Evolutionary conservation across 805 yeast genomes (phyloP).

Genomic region (Candida stauntonica): DNA sequence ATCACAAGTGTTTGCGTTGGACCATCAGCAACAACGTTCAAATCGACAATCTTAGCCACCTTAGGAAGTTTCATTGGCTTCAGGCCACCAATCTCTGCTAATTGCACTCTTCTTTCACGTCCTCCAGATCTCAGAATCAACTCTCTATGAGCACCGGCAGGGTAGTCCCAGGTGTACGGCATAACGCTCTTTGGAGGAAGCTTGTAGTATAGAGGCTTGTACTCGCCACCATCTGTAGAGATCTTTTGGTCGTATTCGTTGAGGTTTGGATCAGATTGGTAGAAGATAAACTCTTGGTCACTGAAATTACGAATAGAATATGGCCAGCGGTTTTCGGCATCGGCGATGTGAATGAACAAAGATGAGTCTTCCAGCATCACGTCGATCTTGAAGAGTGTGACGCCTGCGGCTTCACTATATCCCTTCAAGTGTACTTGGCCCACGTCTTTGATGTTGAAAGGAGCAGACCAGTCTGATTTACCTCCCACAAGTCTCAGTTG

Average conservation of each 20-base stretch:
- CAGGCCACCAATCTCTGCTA: constrained; percentile 90
- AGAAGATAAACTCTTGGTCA: constrained; percentile 78
- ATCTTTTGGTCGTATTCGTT: constrained; percentile 61
- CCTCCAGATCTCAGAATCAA: constrained; percentile 68
- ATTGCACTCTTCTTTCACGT: constrained; percentile 70
- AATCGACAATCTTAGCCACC: constrained; percentile 57
- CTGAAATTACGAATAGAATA: constrained; percentile 87
- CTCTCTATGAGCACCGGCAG: constrained; percentile 84
- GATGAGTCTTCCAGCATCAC: constrained; percentile 78
- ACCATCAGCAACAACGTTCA: constrained; percentile 95
- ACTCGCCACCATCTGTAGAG: constrained; percentile 46
- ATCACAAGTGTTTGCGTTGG: constrained; percentile 87
- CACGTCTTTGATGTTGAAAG: constrained; percentile 77
- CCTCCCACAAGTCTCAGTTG: constrained; percentile 53
- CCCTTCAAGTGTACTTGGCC: constrained; percentile 79
- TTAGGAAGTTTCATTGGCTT: constrained; percentile 78
- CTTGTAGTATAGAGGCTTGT: constrained; percentile 73
- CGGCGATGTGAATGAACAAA: constrained; percentile 66
- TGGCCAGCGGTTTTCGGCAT: constrained; percentile 85
- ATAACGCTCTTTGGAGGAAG: constrained; percentile 88
- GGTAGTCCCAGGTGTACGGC: constrained; percentile 99
- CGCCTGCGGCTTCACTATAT: constrained; percentile 58
- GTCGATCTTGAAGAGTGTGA: constrained; percentile 65
- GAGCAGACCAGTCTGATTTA: constrained; percentile 75
- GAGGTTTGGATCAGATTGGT: constrained; percentile 74